Conservation (phyloP, 2,329 filamentous ascomycete genomes). For the Blumeria graminis region DNA sequence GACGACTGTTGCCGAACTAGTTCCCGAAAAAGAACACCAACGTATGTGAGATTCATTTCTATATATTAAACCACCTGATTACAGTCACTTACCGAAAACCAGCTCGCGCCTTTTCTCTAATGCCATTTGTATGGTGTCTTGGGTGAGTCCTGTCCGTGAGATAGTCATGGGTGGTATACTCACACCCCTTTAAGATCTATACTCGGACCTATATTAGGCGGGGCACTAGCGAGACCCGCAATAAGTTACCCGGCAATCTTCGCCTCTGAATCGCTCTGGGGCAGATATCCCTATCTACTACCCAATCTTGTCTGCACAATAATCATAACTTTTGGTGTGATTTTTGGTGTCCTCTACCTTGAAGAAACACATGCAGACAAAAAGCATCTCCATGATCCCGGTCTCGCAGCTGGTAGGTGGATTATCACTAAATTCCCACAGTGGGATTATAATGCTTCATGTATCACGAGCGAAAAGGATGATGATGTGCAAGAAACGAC, state of each 20-base stretch:
- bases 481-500: constrained; percentile 21
- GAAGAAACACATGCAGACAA: constrained; percentile 82
- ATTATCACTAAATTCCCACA: constrained; percentile 23
- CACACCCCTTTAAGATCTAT: constrained; percentile 39
- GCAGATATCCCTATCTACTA: constrained; percentile 68
- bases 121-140: constrained; percentile 96
- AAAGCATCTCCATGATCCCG: constrained; percentile 51
- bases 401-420: constrained; percentile 52
- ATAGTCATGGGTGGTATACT: too few relatives aligned
- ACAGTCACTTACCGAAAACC: background rate
- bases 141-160: constrained; percentile 28
- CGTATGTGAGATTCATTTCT: constrained; percentile 29
- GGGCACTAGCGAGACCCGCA: constrained; percentile 68
- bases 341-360: constrained; percentile 62
- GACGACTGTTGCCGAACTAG: constrained; percentile 82
- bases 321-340: constrained; percentile 52
- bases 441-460: constrained; percentile 13
- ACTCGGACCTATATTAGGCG: constrained; percentile 75
- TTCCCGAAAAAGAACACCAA: constrained; percentile 83
- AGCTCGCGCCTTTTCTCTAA: constrained; percentile 87
- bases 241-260: constrained; percentile 59
- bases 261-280: constrained; percentile 50
- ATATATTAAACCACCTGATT: background rate
- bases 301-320: constrained; percentile 74
- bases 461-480: constrained; percentile 11